These are phyloP conservation scores for Pyrenophora teres DNA, from an alignment of 2,329 filamentous ascomycete species.

Conservation along the genomic window DNA sequence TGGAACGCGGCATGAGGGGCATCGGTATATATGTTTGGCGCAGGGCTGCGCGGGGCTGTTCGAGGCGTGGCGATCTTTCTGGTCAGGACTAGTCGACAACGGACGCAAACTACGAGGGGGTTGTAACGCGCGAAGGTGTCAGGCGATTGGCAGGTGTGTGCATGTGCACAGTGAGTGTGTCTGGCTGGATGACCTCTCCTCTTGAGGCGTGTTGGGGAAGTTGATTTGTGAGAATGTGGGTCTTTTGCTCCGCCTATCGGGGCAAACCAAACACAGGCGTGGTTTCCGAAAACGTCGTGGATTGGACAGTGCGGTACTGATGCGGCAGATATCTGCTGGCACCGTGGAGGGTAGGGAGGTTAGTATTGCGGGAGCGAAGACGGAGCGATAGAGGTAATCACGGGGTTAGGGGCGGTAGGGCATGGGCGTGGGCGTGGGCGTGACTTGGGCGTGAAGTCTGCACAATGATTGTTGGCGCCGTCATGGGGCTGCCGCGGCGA, in stretches of 20 bases:
- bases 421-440: background rate
- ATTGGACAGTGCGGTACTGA: constrained; percentile 17
- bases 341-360: background rate
- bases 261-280: constrained; percentile 15
- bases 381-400: constrained; percentile 3
- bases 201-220: constrained; percentile 18
- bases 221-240: constrained; percentile 20
- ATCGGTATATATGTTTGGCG: constrained; percentile 25
- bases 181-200: constrained; percentile 23
- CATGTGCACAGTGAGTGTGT: constrained; percentile 27
- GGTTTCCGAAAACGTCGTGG: constrained; percentile 21
- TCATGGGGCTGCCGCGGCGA: constrained; percentile 8
- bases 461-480: constrained; percentile 3
- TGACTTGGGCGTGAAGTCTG: constrained; percentile 5
- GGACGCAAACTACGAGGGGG: constrained; percentile 18
- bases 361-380: background rate
- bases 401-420: background rate
- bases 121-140: constrained; percentile 10
- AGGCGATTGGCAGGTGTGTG: constrained; percentile 24
- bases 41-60: constrained; percentile 23
- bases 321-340: constrained; percentile 7
- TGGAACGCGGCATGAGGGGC: constrained; percentile 31
- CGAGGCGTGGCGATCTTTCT: constrained; percentile 27
- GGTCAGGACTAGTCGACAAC: constrained; percentile 10
- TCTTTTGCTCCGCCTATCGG: constrained; percentile 26